These are phyloP conservation scores for Penicillium sp. DNA, from an alignment of 2,329 filamentous ascomycete genomes.

Conservation along the genomic window DNA sequence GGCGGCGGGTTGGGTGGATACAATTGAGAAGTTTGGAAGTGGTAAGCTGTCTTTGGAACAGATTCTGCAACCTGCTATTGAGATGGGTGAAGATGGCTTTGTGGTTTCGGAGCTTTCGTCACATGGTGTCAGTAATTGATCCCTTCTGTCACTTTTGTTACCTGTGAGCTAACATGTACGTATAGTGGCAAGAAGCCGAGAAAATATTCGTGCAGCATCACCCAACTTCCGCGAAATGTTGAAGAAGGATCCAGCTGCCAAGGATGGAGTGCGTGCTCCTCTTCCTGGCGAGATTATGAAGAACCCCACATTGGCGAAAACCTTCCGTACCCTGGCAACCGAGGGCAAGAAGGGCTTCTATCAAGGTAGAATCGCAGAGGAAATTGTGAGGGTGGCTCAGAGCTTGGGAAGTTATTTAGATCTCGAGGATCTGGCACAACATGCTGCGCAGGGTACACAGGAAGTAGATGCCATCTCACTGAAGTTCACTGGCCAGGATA, in stretches of 20 bases:
- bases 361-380: conserved; percentile 76
- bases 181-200: conserved; percentile 72
- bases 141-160: background rate
- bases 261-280: conserved; percentile 73
- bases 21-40: conserved; percentile 84
- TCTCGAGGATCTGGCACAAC: conserved; percentile 76
- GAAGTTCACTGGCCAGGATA: conserved; percentile 66
- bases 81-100: conserved; percentile 83
- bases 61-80: conserved; percentile 79
- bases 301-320: conserved; percentile 77
- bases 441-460: conserved; percentile 72
- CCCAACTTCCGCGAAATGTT: conserved; percentile 87
- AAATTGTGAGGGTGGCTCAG: conserved; percentile 74
- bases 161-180: conserved; percentile 6
- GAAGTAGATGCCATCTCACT: conserved; percentile 83
- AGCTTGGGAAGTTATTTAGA: conserved; percentile 76
- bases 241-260: conserved; percentile 69
- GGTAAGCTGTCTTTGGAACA: conserved; percentile 76
- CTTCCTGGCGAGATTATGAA: conserved; percentile 82
- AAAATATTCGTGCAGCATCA: conserved; percentile 68
- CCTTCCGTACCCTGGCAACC: conserved; percentile 74
- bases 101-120: conserved; percentile 81
- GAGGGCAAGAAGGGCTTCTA: conserved; percentile 93
- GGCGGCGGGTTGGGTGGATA: conserved; percentile 90
- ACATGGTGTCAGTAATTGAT: conserved; percentile 57